Conservation (phyloP, 176 grass and related monocot genomes). For the Poa pratensis region DNA sequence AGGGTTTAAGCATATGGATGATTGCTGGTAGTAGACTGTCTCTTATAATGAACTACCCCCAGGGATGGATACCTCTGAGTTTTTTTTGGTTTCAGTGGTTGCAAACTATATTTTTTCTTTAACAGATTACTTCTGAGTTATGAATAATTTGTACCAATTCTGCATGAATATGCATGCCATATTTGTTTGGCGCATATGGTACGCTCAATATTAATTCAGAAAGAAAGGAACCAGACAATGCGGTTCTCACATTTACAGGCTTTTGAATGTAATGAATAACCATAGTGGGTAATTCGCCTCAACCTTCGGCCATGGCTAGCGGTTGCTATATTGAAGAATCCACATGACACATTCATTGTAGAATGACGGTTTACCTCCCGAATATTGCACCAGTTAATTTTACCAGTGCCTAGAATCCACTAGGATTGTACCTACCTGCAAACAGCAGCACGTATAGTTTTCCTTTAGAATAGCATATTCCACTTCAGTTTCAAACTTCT, state of each 20-base stretch:
- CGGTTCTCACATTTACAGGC: not conserved
- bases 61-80: not conserved
- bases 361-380: not conserved
- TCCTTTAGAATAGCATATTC: not conserved
- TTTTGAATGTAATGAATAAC: not conserved
- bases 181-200: not conserved
- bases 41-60: conserved; percentile 6
- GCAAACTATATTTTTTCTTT: conserved; percentile 3
- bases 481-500: not conserved
- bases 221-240: not conserved
- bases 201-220: not conserved
- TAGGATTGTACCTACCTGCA: not conserved
- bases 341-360: not conserved
- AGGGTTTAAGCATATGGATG: not conserved
- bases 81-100: not conserved
- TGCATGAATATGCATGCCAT: not conserved
- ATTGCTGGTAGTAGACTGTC: not conserved
- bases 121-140: not conserved
- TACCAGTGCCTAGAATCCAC: not conserved
- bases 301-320: not conserved
- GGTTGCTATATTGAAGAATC: not conserved
- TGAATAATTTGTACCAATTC: not conserved
- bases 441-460: not conserved
- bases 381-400: conserved; percentile 1
- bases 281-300: not conserved